Percentiles rank a stretch among this genome's conserved stretches.
Conservation (phyloP, 108 stramenopile species). For the Seminavis robusta region DNA sequence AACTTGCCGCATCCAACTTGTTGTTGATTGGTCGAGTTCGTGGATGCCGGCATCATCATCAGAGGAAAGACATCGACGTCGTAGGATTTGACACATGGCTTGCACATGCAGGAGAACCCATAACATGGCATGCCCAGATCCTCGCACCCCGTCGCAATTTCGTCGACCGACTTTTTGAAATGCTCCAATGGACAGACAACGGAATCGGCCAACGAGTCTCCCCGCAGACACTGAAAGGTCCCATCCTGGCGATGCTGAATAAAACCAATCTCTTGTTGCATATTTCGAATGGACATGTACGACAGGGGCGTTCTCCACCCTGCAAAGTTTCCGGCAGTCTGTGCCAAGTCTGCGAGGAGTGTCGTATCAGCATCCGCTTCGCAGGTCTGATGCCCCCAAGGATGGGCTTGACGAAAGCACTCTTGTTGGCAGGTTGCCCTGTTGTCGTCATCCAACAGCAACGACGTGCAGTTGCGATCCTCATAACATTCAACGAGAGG, state of each 20-base stretch:
- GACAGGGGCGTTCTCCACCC: background rate
- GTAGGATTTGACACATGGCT: constrained; percentile 3
- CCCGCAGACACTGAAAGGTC: background rate
- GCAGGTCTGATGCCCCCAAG: no score
- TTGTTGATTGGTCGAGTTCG: background rate
- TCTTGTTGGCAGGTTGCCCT: no score
- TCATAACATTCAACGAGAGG: no score
- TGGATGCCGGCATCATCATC: background rate
- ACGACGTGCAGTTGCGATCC: no score
- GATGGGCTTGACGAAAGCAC: no score
- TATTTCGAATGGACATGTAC: background rate
- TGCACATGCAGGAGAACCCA: background rate
- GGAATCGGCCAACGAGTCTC: background rate
- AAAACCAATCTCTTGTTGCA: background rate
- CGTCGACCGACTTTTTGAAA: background rate
- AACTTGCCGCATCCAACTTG: constrained; percentile 8
- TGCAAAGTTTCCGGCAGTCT: background rate
- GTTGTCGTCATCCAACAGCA: no score
- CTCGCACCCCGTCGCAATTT: background rate
- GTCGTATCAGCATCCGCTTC: background rate
- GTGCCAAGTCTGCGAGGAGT: background rate
- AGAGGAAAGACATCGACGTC: constrained; percentile 18
- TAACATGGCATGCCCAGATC: background rate
- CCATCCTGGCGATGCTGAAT: background rate
- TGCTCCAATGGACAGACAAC: background rate